A percentile compares a stretch with the other conserved stretches of the same genome.
Conservation (phyloP, 2,329 filamentous ascomycete genomes). For the Fusarium brachygibbosum region DNA sequence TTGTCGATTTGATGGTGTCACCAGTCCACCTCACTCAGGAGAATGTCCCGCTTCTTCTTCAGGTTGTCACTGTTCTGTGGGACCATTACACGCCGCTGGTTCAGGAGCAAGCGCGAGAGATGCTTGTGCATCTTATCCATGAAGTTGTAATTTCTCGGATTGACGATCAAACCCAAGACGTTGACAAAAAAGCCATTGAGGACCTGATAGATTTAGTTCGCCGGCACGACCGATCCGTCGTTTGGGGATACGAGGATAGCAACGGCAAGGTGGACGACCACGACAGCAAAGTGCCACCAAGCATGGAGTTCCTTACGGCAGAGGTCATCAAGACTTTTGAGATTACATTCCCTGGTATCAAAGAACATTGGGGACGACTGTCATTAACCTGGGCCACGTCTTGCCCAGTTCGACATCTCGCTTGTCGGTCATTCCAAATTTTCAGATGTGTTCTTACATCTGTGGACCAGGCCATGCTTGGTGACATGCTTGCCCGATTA, state of each 20-base stretch:
- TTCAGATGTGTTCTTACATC: conserved; percentile 94
- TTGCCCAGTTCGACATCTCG: conserved; percentile 93
- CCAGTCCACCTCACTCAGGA: conserved; percentile 84
- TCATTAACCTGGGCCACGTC: conserved; percentile 97
- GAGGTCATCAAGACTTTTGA: conserved; percentile 90
- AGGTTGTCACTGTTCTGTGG: conserved; percentile 94
- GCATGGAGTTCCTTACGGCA: conserved; percentile 87
- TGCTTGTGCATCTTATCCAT: conserved; percentile 97
- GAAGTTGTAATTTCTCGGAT: conserved; percentile 88
- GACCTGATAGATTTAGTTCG: conserved; percentile 89
- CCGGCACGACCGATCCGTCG: conserved; percentile 83
- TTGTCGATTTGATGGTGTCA: conserved; percentile 96
- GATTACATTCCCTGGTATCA: conserved; percentile 85
- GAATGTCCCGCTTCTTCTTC: conserved; percentile 86
- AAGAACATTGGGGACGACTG: conserved; percentile 90
- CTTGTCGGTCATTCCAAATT: conserved; percentile 96
- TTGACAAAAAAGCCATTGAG: conserved; percentile 82
- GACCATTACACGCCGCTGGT: conserved; percentile 96
- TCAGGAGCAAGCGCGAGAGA: conserved; percentile 95
- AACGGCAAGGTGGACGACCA: conserved; percentile 82
- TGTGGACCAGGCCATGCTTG: conserved; percentile 92
- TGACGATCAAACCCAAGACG: conserved; percentile 73
- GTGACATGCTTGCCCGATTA: conserved; percentile 93
- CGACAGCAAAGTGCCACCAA: conserved; percentile 83
- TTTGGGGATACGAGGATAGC: conserved; percentile 95